phyloP scores from a whole-genome alignment of 768 basidiomycete genomes.

The Serendipita sp. region DNA sequence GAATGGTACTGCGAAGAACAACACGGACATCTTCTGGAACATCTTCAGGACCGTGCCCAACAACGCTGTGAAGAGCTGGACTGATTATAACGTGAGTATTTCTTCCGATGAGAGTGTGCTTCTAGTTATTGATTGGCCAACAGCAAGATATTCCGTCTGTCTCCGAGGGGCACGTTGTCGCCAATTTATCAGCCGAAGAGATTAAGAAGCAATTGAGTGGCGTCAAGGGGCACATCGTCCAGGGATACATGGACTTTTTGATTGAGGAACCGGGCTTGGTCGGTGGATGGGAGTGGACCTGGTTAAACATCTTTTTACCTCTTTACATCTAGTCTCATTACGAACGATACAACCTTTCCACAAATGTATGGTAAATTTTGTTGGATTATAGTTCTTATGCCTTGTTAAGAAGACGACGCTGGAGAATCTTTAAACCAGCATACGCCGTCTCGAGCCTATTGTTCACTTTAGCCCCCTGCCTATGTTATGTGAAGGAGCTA shows the following conservation, averaged over 20 bases:
- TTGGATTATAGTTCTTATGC: not conserved
- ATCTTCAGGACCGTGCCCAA: slow-evolving; percentile 76
- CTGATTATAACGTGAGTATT: slow-evolving; percentile 48
- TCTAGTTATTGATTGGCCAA: not conserved
- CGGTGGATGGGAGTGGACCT: not conserved
- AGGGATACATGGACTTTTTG: slow-evolving; percentile 43
- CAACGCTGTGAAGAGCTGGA: slow-evolving; percentile 65
- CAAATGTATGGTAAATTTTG: not conserved
- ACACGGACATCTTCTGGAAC: slow-evolving; percentile 73
- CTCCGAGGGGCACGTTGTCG: slow-evolving; percentile 66
- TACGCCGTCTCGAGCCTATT: not conserved
- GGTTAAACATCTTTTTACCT: not conserved
- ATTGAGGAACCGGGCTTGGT: slow-evolving; percentile 63
- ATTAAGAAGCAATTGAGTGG: slow-evolving; percentile 59
- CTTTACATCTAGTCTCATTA: not conserved
- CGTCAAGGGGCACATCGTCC: slow-evolving; percentile 26
- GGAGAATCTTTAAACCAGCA: not conserved
- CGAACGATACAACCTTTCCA: not conserved
- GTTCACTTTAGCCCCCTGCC: not conserved
- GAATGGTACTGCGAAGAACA: slow-evolving; percentile 56
- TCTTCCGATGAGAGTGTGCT: not conserved
- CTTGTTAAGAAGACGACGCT: not conserved
- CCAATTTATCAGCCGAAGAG: slow-evolving; percentile 41
- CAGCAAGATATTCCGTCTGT: slow-evolving; percentile 54
- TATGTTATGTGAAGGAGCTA: not conserved